Evolutionary conservation across 1,284 basidiomycete genomes (phyloP).

Genomic region (Leccinum colubrinum): DNA sequence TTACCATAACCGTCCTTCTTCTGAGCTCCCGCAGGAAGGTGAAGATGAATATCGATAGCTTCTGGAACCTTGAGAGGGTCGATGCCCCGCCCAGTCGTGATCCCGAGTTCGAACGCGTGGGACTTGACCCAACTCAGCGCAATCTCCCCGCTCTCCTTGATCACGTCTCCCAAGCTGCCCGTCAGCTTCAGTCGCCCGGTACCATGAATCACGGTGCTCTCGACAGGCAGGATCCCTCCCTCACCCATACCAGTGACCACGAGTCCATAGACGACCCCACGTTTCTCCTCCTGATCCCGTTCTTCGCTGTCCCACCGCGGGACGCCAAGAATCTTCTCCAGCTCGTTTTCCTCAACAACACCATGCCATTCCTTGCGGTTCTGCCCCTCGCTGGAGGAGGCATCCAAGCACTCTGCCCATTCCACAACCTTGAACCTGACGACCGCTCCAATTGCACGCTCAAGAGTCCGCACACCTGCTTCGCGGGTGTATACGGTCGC

Average conservation of each 20-base stretch:
- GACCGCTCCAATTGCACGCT: constrained; percentile 84
- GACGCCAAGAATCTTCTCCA: constrained; percentile 86
- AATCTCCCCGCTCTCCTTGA: constrained; percentile 87
- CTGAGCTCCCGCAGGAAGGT: constrained; percentile 83
- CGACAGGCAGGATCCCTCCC: constrained; percentile 83
- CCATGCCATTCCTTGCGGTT: constrained; percentile 52
- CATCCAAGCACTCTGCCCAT: constrained; percentile 75
- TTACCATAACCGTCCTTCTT: constrained; percentile 73
- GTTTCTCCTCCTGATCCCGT: constrained; percentile 62
- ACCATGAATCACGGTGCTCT: constrained; percentile 75
- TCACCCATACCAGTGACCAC: constrained; percentile 89
- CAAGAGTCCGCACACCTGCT: constrained; percentile 90
- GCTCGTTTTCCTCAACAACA: constrained; percentile 64
- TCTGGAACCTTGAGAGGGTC: constrained; percentile 74
- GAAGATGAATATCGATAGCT: constrained; percentile 81
- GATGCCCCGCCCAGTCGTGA: constrained; percentile 64
- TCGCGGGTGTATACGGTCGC: constrained; percentile 83
- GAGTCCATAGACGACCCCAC: constrained; percentile 81
- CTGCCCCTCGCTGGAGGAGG: constrained; percentile 10
- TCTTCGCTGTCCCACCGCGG: constrained; percentile 82
- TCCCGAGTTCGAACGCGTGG: constrained; percentile 78
- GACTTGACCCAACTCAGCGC: constrained; percentile 87
- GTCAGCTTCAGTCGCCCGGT: constrained; percentile 72
- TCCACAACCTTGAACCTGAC: constrained; percentile 88
- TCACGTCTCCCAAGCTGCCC: constrained; percentile 81